Percentiles rank a stretch among this genome's conserved stretches.
These are phyloP conservation scores for Umbelopsis isabellina DNA, from an alignment of 192 early-diverging fungal genomes.

Conservation along the genomic window DNA sequence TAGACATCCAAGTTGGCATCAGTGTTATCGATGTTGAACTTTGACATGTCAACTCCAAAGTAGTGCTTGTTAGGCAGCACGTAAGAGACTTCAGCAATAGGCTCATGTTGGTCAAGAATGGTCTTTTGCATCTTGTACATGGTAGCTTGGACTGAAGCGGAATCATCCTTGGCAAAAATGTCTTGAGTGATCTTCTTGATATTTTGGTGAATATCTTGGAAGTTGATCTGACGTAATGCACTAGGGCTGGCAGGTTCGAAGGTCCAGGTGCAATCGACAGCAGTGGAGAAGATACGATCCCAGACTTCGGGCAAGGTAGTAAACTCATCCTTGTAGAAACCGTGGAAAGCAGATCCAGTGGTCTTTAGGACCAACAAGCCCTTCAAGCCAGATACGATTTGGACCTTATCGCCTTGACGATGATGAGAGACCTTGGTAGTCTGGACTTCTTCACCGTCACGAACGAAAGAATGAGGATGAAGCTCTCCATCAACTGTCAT, in stretches of 20 bases:
- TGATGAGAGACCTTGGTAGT: slow-evolving; percentile 60
- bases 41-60: slow-evolving; percentile 72
- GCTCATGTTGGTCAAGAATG: slow-evolving; percentile 59
- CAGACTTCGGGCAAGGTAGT: slow-evolving; percentile 72
- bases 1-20: slow-evolving; percentile 70
- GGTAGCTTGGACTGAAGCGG: slow-evolving; percentile 80
- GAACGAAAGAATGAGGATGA: slow-evolving; percentile 72
- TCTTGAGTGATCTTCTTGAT: slow-evolving; percentile 70
- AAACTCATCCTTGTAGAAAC: slow-evolving; percentile 74
- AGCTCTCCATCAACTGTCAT: slow-evolving; percentile 60
- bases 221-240: slow-evolving; percentile 47
- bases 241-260: slow-evolving; percentile 38
- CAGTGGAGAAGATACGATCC: slow-evolving; percentile 80
- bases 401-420: slow-evolving; percentile 43
- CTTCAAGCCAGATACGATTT: slow-evolving; percentile 67
- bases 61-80: slow-evolving; percentile 80
- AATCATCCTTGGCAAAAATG: slow-evolving; percentile 75
- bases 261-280: slow-evolving; percentile 70
- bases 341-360: slow-evolving; percentile 78
- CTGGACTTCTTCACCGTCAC: slow-evolving; percentile 71
- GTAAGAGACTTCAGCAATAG: slow-evolving; percentile 65
- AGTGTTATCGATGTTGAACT: slow-evolving; percentile 69
- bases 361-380: slow-evolving; percentile 80
- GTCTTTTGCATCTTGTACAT: slow-evolving; percentile 76
- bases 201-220: slow-evolving; percentile 58